Evolutionary conservation across 116 monocot species (phyloP).

Genomic region (Cymodocea nodosa): DNA sequence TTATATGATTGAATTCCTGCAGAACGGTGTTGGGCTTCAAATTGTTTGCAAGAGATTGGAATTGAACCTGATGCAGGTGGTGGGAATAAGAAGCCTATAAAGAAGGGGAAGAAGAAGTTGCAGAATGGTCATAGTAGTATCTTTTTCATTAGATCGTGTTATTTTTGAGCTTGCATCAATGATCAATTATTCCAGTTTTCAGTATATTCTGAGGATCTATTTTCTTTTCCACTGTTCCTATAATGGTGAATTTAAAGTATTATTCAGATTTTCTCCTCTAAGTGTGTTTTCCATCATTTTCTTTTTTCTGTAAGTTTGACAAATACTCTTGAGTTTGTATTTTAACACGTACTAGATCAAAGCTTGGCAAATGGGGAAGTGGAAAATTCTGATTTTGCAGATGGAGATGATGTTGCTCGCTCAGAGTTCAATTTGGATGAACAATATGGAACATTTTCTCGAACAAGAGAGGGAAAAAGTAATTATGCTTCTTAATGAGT

Average conservation of each 20-base stretch:
- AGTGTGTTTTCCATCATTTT: not conserved
- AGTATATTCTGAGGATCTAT: no score
- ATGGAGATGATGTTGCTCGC: constrained; percentile 16
- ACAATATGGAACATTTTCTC: constrained; percentile 23
- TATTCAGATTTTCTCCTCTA: not conserved
- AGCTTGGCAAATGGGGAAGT: constrained; percentile 13
- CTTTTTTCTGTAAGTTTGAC: not conserved
- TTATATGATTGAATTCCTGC: constrained; percentile 13
- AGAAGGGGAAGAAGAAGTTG: constrained; percentile 38
- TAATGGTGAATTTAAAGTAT: no score
- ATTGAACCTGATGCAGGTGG: constrained; percentile 22
- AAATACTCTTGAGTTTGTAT: constrained; percentile 4
- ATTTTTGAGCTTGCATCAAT: no score
- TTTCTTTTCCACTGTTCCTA: no score
- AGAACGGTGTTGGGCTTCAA: constrained; percentile 48
- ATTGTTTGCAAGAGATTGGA: constrained; percentile 14
- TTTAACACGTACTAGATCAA: constrained; percentile 34
- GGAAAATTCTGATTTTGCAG: constrained; percentile 25
- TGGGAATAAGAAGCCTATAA: constrained; percentile 47
- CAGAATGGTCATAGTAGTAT: constrained; percentile 31
- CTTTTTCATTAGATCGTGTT: constrained; percentile 9
- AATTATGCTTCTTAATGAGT: not conserved
- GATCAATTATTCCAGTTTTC: no score
- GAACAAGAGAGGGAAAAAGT: constrained; percentile 27
- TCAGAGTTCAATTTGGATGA: constrained; percentile 27